Evolutionary conservation across 441 rosid species (phyloP).

Genomic region (Populus tomentosa): DNA sequence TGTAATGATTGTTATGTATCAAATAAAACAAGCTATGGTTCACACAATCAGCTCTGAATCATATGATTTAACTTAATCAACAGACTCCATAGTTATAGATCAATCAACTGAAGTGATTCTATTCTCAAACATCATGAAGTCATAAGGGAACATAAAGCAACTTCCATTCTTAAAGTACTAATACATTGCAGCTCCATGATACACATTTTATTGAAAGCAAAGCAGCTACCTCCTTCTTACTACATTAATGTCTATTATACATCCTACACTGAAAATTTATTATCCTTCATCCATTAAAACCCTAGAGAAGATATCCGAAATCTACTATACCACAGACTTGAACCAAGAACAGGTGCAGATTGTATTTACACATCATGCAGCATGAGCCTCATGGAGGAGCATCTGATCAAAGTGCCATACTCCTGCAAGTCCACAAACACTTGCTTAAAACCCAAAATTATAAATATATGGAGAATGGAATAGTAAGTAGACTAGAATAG

Average conservation of each 20-base stretch:
- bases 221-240: neutral
- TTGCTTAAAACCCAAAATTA: neutral
- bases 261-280: neutral
- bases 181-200: neutral
- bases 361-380: neutral
- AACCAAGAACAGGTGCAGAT: neutral
- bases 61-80: no score
- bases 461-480: neutral
- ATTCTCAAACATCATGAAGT: neutral
- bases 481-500: neutral
- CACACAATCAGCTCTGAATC: no score
- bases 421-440: neutral
- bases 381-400: slow-evolving; percentile 18
- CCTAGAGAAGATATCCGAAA: neutral
- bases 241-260: no score
- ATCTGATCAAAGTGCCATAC: slow-evolving; percentile 30
- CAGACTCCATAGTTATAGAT: no score
- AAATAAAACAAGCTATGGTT: neutral
- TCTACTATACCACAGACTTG: no score
- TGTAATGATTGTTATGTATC: neutral
- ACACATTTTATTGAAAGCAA: neutral
- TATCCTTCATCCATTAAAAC: neutral
- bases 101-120: neutral
- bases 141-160: neutral
- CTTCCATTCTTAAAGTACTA: no score